phyloP scores from a whole-genome alignment of 495 filamentous ascomycete species.

The Diplogelasinospora grovesii region DNA sequence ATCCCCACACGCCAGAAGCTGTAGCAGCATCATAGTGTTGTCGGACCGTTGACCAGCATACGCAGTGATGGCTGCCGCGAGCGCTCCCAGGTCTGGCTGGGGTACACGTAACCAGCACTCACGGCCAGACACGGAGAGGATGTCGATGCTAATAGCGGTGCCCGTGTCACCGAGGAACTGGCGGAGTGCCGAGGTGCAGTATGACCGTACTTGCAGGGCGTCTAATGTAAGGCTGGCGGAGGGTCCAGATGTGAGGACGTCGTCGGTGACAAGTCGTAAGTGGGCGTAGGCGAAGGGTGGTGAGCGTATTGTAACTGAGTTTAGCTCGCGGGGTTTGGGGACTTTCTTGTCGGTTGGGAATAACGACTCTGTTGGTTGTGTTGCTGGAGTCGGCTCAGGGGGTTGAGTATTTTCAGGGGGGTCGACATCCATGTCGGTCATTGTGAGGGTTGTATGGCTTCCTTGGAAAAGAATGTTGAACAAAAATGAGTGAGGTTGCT shows the following conservation, averaged over 20 bases:
- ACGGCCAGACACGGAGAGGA: slow-evolving; percentile 54
- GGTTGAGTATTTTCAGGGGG: too few species aligned
- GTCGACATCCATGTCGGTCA: too few species aligned
- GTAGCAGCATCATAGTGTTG: slow-evolving; percentile 26
- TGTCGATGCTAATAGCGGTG: slow-evolving; percentile 70
- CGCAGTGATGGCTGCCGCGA: slow-evolving; percentile 58
- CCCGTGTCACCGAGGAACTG: slow-evolving; percentile 79
- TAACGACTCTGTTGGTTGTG: neutral
- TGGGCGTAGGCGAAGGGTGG: slow-evolving; percentile 38
- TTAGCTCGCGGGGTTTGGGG: slow-evolving; percentile 30
- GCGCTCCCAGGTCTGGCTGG: slow-evolving; percentile 51
- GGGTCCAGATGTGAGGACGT: slow-evolving; percentile 3
- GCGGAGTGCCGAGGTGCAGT: slow-evolving; percentile 64
- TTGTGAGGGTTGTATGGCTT: too few species aligned
- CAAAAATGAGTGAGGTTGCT: too few species aligned
- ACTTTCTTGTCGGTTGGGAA: too few species aligned
- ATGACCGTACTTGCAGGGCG: slow-evolving; percentile 63
- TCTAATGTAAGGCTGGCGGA: slow-evolving; percentile 53
- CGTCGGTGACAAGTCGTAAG: slow-evolving; percentile 24
- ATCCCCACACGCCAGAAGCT: slow-evolving; percentile 36
- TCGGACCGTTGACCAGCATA: slow-evolving; percentile 52
- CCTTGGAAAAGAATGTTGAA: too few species aligned
- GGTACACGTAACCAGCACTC: slow-evolving; percentile 73
- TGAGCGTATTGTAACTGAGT: slow-evolving; percentile 28
- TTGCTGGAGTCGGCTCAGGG: neutral